phyloP scores from a whole-genome alignment of 1,284 basidiomycete species.

The Meira miltonrushii region DNA sequence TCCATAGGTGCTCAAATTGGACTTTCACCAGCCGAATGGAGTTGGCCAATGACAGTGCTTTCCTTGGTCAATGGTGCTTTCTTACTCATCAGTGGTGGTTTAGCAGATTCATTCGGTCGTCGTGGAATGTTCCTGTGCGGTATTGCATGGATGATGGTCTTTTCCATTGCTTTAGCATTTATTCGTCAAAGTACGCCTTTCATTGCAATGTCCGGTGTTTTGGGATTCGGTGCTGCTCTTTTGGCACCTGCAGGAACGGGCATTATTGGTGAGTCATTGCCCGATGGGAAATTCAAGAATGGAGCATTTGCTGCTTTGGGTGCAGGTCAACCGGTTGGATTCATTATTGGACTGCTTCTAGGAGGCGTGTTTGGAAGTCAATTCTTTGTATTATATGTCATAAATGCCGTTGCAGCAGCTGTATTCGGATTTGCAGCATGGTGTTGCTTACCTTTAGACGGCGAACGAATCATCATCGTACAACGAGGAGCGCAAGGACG shows the following conservation, averaged over 20 bases:
- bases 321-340: constrained; percentile 66
- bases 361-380: constrained; percentile 62
- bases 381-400: constrained; percentile 65
- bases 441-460: constrained; percentile 54
- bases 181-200: constrained; percentile 43
- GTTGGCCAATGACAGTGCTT: constrained; percentile 66
- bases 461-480: constrained; percentile 7
- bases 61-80: constrained; percentile 62
- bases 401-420: constrained; percentile 60
- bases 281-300: constrained; percentile 49
- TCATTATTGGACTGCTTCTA: constrained; percentile 61
- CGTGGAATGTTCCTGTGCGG: constrained; percentile 56
- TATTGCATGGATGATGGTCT: constrained; percentile 32
- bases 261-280: constrained; percentile 43
- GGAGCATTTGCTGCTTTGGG: constrained; percentile 47
- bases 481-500: not conserved
- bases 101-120: constrained; percentile 56
- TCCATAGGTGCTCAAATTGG: constrained; percentile 60
- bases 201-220: constrained; percentile 43
- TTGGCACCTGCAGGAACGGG: constrained; percentile 37
- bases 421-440: constrained; percentile 58
- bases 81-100: constrained; percentile 53
- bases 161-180: constrained; percentile 47
- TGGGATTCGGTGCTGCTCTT: constrained; percentile 32
- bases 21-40: constrained; percentile 59